These are phyloP conservation scores for Globisporangium parvum DNA, from an alignment of 352 stramenopile genomes.

Conservation along the genomic window DNA sequence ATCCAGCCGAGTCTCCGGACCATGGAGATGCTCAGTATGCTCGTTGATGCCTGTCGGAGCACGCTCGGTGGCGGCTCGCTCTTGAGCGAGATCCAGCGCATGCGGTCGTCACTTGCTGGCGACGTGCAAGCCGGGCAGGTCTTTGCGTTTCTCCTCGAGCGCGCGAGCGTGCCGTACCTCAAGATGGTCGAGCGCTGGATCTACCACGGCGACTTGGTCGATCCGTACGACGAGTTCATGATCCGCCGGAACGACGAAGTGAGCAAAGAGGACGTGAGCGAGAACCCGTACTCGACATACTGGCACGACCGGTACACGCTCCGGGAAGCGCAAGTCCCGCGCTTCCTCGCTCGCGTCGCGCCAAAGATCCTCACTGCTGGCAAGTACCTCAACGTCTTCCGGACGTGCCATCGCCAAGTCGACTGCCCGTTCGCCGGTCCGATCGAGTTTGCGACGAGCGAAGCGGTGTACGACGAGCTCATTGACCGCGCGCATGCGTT, in stretches of 20 bases:
- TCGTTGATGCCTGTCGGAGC: slow-evolving; percentile 66
- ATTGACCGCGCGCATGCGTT: slow-evolving; percentile 82
- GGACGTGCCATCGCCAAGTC: slow-evolving; percentile 69
- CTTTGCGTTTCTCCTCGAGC: slow-evolving; percentile 81
- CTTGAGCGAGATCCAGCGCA: slow-evolving; percentile 87
- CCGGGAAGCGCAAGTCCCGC: slow-evolving; percentile 68
- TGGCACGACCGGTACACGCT: slow-evolving; percentile 87
- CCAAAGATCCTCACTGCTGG: slow-evolving; percentile 87
- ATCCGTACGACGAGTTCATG: slow-evolving; percentile 92
- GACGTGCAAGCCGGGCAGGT: slow-evolving; percentile 74
- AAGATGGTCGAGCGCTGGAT: slow-evolving; percentile 90
- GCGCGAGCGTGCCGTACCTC: slow-evolving; percentile 81
- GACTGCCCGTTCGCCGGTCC: slow-evolving; percentile 74
- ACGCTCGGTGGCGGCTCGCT: slow-evolving; percentile 87
- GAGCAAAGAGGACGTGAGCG: slow-evolving; percentile 75
- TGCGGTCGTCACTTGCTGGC: slow-evolving; percentile 72
- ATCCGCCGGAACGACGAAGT: slow-evolving; percentile 76
- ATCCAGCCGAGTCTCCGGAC: slow-evolving; percentile 89
- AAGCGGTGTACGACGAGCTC: slow-evolving; percentile 75
- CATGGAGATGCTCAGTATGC: slow-evolving; percentile 88
- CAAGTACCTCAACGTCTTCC: slow-evolving; percentile 91
- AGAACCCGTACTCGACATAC: slow-evolving; percentile 88
- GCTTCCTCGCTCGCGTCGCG: slow-evolving; percentile 68
- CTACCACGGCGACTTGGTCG: slow-evolving; percentile 84
- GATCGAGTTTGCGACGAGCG: slow-evolving; percentile 57